phyloP scores from a whole-genome alignment of 257 asterid genomes.

The Plantago ovata region DNA sequence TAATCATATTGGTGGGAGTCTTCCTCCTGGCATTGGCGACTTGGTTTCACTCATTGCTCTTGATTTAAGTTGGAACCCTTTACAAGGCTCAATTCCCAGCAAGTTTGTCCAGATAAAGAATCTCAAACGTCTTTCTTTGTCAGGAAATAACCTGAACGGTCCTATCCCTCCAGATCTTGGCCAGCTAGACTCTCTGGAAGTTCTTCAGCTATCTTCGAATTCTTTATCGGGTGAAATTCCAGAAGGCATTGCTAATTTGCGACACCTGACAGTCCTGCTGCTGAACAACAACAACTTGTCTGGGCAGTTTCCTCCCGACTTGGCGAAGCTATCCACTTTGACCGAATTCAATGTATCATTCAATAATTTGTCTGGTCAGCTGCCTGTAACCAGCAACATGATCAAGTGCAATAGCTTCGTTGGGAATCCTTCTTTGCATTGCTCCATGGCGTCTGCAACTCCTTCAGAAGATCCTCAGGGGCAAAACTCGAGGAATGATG shows the following conservation, averaged over 20 bases:
- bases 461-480: conserved; percentile 52
- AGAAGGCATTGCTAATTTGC: conserved; percentile 47
- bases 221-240: conserved; percentile 73
- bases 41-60: conserved; percentile 57
- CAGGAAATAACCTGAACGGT: conserved; percentile 68
- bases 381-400: conserved; percentile 43
- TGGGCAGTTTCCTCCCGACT: conserved; percentile 59
- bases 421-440: conserved; percentile 67
- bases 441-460: conserved; percentile 51
- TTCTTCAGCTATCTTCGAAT: conserved; percentile 73
- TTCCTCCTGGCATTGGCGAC: conserved; percentile 54
- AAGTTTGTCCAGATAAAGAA: conserved; percentile 53
- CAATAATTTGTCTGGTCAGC: conserved; percentile 76
- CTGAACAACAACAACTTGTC: conserved; percentile 70
- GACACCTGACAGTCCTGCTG: conserved; percentile 53
- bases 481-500: conserved; percentile 29
- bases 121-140: conserved; percentile 57
- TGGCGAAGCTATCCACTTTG: conserved; percentile 49
- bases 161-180: conserved; percentile 65
- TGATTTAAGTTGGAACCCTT: conserved; percentile 58
- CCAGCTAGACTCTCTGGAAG: conserved; percentile 52
- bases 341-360: conserved; percentile 65
- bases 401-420: conserved; percentile 61
- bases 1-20: conserved; percentile 55
- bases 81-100: conserved; percentile 66